Evolutionary conservation across 208 protist species (phyloP), one percentile per base, ranked within the genome.

Genomic region (Wallacemonas rigidus): DNA sequence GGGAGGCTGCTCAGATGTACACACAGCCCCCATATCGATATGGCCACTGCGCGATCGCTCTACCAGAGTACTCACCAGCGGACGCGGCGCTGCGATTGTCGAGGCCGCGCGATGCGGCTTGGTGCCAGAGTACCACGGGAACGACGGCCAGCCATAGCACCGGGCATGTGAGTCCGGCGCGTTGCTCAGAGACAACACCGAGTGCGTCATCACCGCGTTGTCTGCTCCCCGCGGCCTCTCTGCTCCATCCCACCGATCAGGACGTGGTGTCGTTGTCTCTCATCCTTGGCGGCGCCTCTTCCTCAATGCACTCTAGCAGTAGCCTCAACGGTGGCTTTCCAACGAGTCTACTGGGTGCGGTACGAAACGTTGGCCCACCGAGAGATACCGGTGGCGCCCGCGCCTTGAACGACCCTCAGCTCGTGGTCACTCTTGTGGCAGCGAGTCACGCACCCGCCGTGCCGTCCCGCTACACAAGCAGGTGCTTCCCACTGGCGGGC

Each of bases 401-500:
- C 74, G 56, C 35, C 40, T 38, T 58, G 51, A 40, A 73, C 39
- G 40, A 71, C 7, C 36, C 55, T 15, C 47, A 62, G 54, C 44
- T 58, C 9, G 64, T 69, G 48, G 26, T 69, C 35, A 69, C 64
- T 3, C 14, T 69, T 12, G 5, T 69, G 4, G 35, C 47, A 4
- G 14, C n/a, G 41, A 65, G 60, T 17, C 41, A 15, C 12, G 4
- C 3, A 35, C 60, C 38, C 6, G 43, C 43, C 3, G 62, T 57
- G 15, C 3, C 47, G 11, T 50, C 63, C 26, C 72, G 69, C 15
- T 78, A 83, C 35, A 81, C 77, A 70, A 91, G 79, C 44, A 14
- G 72, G 64, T 79, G 81, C 65, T 76, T 78, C 48, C 76, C 82
- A 17, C 75, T 94, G 35, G 60, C 69, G 54, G 74, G 77, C 14